Evolutionary conservation across 2,329 filamentous ascomycete species (phyloP), one percentile per base, ranked within the genome.

Genomic region (Aspergillus amoenus): DNA sequence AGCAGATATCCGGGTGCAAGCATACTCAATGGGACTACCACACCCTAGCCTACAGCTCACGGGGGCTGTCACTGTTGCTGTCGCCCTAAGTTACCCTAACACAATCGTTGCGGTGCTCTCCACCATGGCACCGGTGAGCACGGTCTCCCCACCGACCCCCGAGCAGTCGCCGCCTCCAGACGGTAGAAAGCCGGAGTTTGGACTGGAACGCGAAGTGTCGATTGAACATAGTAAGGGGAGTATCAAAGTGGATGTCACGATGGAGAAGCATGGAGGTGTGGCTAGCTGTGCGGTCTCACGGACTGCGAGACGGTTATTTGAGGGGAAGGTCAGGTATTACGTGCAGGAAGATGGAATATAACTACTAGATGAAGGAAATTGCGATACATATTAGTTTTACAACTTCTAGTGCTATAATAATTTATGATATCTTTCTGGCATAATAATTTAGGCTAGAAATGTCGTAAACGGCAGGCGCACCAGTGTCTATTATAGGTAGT

Each of bases 11-110:
- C 17, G 60, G 3, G 61, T 70, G 2, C 56, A 61, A 3, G 56
- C 67, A 1, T 70, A 65, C 34, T 65, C 58, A 24, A 64, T 70
- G 62, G 66, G 68, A 1, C 65, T 66, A 8, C 55, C 55, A 0
- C 68, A 70, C 58, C 44, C 65, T 1, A 70, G 64, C 44, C 56
- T 70, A 0, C 68, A 69, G 40, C 47, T 70, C 13, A 69, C 68
- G 1, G 67, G 68, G 4, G 68, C 68, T 6, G 63, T 70, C 3
- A 68, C 66, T 40, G 43, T 70, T 9, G 65, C 60, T 1, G 61
- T 63, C 0, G 63, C 68, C 1, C 58, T 64, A 21, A 52, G 57
- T 17, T 61, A 66, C 12, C 57, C 60, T 5, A 66, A 61, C 4
- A 70, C 68, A 2, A 57, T 62, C n/a, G 39, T 22, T 13, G 15